Percentiles rank a stretch among this genome's conserved stretches.
These are phyloP conservation scores for Pythium aquatile DNA, from an alignment of 352 stramenopile species.

Conservation along the genomic window DNA sequence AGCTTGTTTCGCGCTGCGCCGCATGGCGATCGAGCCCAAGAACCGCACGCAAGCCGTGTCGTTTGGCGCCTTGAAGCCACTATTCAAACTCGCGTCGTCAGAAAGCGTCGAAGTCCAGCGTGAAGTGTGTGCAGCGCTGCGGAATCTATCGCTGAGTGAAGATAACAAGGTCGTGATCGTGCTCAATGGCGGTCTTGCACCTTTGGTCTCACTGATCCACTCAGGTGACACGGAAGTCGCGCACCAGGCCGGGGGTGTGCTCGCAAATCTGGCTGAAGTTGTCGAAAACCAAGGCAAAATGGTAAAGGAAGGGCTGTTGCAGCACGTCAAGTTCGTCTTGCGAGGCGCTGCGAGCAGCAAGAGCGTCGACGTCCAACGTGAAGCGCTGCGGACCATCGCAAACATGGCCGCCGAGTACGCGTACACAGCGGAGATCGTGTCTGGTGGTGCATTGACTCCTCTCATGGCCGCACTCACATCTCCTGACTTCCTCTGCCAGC, in stretches of 20 bases:
- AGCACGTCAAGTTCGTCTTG: constrained; percentile 96
- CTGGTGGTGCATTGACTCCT: constrained; percentile 84
- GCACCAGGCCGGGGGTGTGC: constrained; percentile 88
- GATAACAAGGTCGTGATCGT: constrained; percentile 93
- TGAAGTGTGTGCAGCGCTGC: constrained; percentile 90
- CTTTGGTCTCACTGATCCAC: constrained; percentile 89
- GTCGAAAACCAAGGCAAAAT: constrained; percentile 95
- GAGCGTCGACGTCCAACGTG: constrained; percentile 91
- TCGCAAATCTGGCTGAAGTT: constrained; percentile 93
- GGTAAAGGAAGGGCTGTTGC: constrained; percentile 93
- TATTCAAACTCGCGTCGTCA: constrained; percentile 84
- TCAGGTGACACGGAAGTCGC: constrained; percentile 89
- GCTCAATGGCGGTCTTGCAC: constrained; percentile 71
- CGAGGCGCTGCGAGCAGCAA: constrained; percentile 46
- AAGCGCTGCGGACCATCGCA: constrained; percentile 91
- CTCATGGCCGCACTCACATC: constrained; percentile 89
- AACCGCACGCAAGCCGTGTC: constrained; percentile 92
- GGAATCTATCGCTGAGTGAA: constrained; percentile 91
- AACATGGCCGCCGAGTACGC: constrained; percentile 96
- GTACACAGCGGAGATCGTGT: constrained; percentile 92
- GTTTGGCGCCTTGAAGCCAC: constrained; percentile 86
- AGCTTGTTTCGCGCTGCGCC: constrained; percentile 88
- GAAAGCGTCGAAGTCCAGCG: constrained; percentile 92
- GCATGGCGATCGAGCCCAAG: constrained; percentile 90
- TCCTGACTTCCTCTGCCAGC: constrained; percentile 90